Conservation (phyloP, 129 eudicot species). For the Flaveria trinervia region DNA sequence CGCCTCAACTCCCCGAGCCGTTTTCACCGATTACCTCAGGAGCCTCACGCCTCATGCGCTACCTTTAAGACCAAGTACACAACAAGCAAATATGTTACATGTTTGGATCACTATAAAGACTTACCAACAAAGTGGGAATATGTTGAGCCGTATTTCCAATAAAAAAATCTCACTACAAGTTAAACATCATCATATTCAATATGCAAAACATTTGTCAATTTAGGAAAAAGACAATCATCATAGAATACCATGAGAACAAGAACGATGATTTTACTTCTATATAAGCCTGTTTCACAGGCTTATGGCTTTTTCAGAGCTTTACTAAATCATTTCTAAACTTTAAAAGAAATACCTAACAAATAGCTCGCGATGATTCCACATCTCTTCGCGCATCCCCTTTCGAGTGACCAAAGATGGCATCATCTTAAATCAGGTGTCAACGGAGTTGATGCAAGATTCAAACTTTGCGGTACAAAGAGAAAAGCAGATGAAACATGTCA, state of each 20-base stretch:
- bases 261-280: slow-evolving; percentile 25
- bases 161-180: slow-evolving; percentile 16
- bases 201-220: background rate
- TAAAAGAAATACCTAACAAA: background rate
- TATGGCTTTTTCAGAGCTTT: slow-evolving; percentile 57
- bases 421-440: slow-evolving; percentile 20
- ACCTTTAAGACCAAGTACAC: background rate
- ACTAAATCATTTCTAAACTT: slow-evolving; percentile 26
- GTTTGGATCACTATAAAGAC: slow-evolving; percentile 24
- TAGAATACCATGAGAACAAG: slow-evolving; percentile 20
- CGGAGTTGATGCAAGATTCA: slow-evolving; percentile 37
- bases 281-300: slow-evolving; percentile 37
- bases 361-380: slow-evolving; percentile 34
- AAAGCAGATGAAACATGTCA: slow-evolving; percentile 29
- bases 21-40: too few relatives aligned
- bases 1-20: too few relatives aligned
- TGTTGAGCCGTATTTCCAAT: slow-evolving; percentile 2
- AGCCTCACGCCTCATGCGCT: too few relatives aligned
- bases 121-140: slow-evolving; percentile 39
- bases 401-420: slow-evolving; percentile 31
- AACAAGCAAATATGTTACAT: background rate
- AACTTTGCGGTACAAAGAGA: slow-evolving; percentile 33
- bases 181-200: slow-evolving; percentile 22
- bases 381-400: slow-evolving; percentile 30
- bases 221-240: background rate